Base-by-base conservation (phyloP, 768 basidiomycete species). In the Kwoniella sp. region DNA sequence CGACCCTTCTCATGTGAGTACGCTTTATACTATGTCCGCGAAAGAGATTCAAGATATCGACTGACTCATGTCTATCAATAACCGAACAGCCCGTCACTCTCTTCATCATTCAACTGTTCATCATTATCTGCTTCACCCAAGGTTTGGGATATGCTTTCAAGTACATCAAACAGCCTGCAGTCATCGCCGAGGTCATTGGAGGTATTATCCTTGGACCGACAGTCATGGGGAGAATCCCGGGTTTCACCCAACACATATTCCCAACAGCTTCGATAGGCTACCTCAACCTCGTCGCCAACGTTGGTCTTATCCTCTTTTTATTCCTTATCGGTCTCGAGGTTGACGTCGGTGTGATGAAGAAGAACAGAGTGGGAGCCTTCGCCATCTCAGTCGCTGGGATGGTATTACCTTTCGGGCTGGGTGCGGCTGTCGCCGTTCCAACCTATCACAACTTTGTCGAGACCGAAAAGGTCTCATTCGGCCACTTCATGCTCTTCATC, bases 131-230 rank as follows among this genome's bases (percentile, higher is more conserved):
- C 34, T 87, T 93, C 84, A 87, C 88, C 38, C 90, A 93, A 74
- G 63, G 89, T 4, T 86, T 97, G 11, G 84, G 86, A 0, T 79
- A 90, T 22, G 63, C 86, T 56, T 83, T 96, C 23, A 79, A 83
- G 8, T 87, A 85, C 61, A 86, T 95, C 37, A 87, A 86, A 34
- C 94, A 97, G 74, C 95, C 95, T 1, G 85, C 88, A n/a, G 94
- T 97, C 65, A 92, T 96, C 58, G 88, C 93, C 47, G 94, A 97
- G 79, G 89, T 96, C 65, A 86, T 97, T 61, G 92, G 89, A 0
- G 95, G 95, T 23, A 87, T 98, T 69, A 73, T 97, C 23, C 85
- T 97, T 12, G 93, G 93, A 47, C 81, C 75, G 72, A 89, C 88
- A 0, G 86, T 90, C 11, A 87, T 91, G 85, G 91, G 91, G 2